Evolutionary conservation across 139 green algal species (phyloP).

Genomic region (Bryopsis sp.): DNA sequence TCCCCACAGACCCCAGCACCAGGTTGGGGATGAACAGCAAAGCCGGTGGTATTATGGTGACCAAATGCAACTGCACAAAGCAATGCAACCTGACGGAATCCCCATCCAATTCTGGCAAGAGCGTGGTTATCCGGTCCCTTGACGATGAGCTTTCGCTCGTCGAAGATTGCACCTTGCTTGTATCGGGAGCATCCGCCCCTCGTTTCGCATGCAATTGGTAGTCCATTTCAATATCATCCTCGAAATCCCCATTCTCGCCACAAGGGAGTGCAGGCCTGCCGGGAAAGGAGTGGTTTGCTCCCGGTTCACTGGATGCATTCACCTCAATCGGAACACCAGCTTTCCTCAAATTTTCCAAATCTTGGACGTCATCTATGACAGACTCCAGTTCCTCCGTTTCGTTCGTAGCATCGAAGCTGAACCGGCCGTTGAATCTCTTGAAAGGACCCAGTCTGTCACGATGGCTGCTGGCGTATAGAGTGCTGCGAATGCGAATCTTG

Average conservation of each 20-base stretch:
- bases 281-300: not conserved
- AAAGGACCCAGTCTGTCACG: too few species aligned
- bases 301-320: not conserved
- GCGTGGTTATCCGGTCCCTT: not conserved
- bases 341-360: not conserved
- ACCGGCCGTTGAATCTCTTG: too few species aligned
- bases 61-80: not conserved
- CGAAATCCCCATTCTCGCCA: too few species aligned
- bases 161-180: not conserved
- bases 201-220: not conserved
- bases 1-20: not conserved
- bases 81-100: not conserved
- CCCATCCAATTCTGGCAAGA: not conserved
- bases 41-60: not conserved
- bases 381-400: not conserved
- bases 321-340: constrained; percentile 10
- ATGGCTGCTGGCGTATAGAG: not conserved
- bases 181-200: not conserved
- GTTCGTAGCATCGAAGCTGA: too few species aligned
- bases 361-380: constrained; percentile 3
- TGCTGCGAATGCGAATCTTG: not conserved
- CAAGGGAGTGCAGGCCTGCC: not conserved
- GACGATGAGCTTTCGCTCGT: not conserved
- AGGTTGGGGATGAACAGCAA: not conserved
- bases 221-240: not conserved